Evolutionary conservation across 306 rosid species (phyloP).

Genomic region (Myrica gale): DNA sequence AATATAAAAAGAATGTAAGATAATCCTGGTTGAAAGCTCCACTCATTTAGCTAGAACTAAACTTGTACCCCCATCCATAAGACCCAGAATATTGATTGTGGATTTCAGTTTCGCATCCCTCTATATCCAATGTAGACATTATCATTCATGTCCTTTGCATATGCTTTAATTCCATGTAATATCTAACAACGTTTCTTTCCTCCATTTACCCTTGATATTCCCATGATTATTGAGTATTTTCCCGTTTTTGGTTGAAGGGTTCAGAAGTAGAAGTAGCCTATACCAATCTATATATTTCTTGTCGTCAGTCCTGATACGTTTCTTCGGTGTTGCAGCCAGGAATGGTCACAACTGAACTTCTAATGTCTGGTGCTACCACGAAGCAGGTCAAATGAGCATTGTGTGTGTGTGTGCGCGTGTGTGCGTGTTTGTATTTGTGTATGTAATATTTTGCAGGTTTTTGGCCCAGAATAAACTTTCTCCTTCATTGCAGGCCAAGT

Average conservation of each 20-base stretch:
- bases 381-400: constrained; percentile 61
- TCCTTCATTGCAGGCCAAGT: constrained; percentile 74
- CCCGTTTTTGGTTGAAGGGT: not conserved
- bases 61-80: not conserved
- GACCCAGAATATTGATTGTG: not conserved
- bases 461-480: not conserved
- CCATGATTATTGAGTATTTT: not conserved
- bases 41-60: not conserved
- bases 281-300: too few relatives aligned
- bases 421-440: too few relatives aligned
- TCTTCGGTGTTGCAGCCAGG: constrained; percentile 70
- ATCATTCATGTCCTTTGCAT: not conserved
- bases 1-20: not conserved
- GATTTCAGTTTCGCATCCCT: not conserved
- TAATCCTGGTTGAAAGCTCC: not conserved
- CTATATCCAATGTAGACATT: not conserved
- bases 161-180: not conserved
- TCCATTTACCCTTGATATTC: not conserved
- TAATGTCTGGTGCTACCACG: constrained; percentile 92
- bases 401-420: too few relatives aligned
- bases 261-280: too few relatives aligned
- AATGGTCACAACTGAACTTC: constrained; percentile 99
- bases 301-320: not conserved
- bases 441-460: constrained; percentile 5
- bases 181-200: not conserved